A percentile compares a stretch with the other conserved stretches of the same genome.
Conservation (phyloP, 345 rosid species). For the Tarenaya hassleriana region DNA sequence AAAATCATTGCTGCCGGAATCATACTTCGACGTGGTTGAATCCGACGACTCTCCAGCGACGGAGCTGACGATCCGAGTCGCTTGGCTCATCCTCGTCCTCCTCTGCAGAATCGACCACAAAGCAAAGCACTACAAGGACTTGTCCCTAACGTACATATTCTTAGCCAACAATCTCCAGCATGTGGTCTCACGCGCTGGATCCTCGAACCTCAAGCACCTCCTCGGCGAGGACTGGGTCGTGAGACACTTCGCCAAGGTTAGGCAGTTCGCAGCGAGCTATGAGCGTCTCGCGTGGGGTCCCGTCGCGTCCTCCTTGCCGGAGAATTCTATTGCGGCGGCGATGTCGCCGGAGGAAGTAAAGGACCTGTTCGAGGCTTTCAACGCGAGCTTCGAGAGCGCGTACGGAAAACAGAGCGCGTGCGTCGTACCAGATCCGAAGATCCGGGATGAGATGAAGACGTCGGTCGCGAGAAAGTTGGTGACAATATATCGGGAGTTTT, state of each 20-base stretch:
- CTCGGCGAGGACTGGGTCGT: conserved; percentile 64
- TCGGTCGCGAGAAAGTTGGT: conserved; percentile 43
- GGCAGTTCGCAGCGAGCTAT: conserved; percentile 45
- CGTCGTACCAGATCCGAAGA: conserved; percentile 43
- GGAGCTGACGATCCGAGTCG: conserved; percentile 36
- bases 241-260: conserved; percentile 43
- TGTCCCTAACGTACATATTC: conserved; percentile 53
- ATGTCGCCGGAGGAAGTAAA: conserved; percentile 38
- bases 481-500: conserved; percentile 46
- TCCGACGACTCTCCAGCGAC: conserved; percentile 32
- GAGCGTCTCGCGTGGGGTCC: conserved; percentile 56
- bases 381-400: conserved; percentile 46
- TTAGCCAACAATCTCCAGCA: conserved; percentile 64
- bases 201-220: conserved; percentile 45
- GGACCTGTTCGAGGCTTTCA: conserved; percentile 45
- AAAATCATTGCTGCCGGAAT: conserved; percentile 30
- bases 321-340: conserved; percentile 25
- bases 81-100: conserved; percentile 55
- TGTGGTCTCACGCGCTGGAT: conserved; percentile 41
- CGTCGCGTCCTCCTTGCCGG: conserved; percentile 39
- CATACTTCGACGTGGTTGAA: conserved; percentile 30
- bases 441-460: conserved; percentile 51
- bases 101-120: conserved; percentile 64
- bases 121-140: conserved; percentile 51
- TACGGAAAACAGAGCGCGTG: conserved; percentile 40